phyloP scores from a whole-genome alignment of 768 basidiomycete genomes.

The Calocybe cyanea region DNA sequence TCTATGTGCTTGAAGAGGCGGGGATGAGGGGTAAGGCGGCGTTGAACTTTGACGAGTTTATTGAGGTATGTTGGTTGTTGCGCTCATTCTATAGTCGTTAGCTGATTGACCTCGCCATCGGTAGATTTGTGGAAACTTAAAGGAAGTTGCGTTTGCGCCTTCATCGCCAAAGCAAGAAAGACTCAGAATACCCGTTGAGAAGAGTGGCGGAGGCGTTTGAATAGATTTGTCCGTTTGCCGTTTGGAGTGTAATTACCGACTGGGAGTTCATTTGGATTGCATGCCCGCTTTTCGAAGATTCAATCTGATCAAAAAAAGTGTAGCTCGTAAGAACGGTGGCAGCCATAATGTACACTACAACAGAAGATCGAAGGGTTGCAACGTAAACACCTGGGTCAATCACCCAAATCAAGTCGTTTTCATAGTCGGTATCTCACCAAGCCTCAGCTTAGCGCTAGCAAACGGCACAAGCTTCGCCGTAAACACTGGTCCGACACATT shows the following conservation, averaged over 20 bases:
- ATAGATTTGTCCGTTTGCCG: no score
- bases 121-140: constrained; percentile 77
- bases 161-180: constrained; percentile 24
- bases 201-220: constrained; percentile 53
- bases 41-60: constrained; percentile 80
- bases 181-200: constrained; percentile 47
- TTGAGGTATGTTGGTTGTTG: no score
- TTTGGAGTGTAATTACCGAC: no score
- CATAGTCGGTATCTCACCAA: constrained; percentile 40
- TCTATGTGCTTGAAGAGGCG: constrained; percentile 74
- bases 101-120: no score
- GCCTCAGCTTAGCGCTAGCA: constrained; percentile 33
- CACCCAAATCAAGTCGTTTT: constrained; percentile 7
- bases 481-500: constrained; percentile 27
- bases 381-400: background rate
- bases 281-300: no score
- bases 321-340: background rate
- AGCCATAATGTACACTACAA: background rate
- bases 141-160: constrained; percentile 55
- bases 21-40: constrained; percentile 55
- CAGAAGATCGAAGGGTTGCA: background rate
- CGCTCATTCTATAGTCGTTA: no score
- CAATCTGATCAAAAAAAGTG: no score
- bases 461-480: constrained; percentile 37
- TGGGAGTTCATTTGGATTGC: no score